Conservation (phyloP, 1,284 basidiomycete species). For the Malassezia obtusa region DNA sequence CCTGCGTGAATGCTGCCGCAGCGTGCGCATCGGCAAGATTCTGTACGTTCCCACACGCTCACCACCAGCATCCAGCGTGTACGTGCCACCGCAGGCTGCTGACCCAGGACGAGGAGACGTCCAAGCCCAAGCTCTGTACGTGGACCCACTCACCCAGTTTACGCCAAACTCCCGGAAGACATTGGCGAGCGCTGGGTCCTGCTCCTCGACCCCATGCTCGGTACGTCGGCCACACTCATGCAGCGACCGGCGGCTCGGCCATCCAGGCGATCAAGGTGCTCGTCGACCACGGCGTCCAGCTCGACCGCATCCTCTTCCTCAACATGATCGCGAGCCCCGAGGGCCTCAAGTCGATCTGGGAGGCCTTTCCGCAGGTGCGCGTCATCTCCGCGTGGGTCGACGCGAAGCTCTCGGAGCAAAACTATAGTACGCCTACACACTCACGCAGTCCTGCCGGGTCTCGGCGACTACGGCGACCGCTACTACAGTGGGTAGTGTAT, state of each 20-base stretch:
- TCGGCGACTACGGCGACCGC: slow-evolving; percentile 44
- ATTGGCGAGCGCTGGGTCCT: slow-evolving; percentile 84
- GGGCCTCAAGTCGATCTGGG: slow-evolving; percentile 72
- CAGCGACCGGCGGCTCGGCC: slow-evolving; percentile 82
- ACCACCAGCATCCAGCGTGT: slow-evolving; percentile 22
- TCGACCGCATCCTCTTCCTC: slow-evolving; percentile 84
- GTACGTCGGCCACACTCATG: slow-evolving; percentile 8
- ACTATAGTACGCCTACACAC: slow-evolving; percentile 35
- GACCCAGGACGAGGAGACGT: slow-evolving; percentile 38
- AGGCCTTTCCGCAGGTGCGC: slow-evolving; percentile 67
- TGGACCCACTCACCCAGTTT: slow-evolving; percentile 39
- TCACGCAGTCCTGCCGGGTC: slow-evolving; percentile 31
- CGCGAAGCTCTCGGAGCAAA: slow-evolving; percentile 72
- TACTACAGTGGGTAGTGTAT: slow-evolving; percentile 33
- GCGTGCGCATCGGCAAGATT: slow-evolving; percentile 38
- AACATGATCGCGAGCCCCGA: slow-evolving; percentile 90
- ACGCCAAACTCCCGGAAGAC: slow-evolving; percentile 77
- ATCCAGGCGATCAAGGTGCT: slow-evolving; percentile 95
- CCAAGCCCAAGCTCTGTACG: slow-evolving; percentile 40
- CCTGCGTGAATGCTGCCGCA: slow-evolving; percentile 74
- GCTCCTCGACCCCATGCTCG: slow-evolving; percentile 93
- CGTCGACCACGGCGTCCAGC: slow-evolving; percentile 65
- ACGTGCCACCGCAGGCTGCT: background rate
- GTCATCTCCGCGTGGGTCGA: slow-evolving; percentile 94
- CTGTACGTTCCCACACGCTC: slow-evolving; percentile 48